Evolutionary conservation across 164 flowering plant species (phyloP).

Genomic region (Euptelea pleiosperma): DNA sequence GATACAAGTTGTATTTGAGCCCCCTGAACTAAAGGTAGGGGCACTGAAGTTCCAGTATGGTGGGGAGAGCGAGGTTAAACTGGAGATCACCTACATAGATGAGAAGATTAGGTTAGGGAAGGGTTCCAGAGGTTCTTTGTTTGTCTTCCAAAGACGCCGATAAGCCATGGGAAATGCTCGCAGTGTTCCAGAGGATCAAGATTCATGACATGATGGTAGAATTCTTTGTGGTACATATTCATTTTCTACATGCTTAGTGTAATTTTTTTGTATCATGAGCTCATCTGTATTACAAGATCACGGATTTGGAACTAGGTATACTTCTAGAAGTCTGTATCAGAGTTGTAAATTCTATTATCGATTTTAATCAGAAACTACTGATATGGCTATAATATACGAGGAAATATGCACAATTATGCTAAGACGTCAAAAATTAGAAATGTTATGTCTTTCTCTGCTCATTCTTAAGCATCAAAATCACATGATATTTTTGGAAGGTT

Average conservation of each 20-base stretch:
- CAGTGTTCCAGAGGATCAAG: too few relatives aligned
- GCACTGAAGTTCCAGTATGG: constrained; percentile 66
- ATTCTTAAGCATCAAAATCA: too few relatives aligned
- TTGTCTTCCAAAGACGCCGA: constrained; percentile 69
- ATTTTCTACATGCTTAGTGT: not conserved
- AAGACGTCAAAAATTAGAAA: too few relatives aligned
- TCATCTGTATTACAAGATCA: not conserved
- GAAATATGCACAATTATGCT: too few relatives aligned
- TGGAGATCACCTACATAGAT: constrained; percentile 81
- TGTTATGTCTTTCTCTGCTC: too few relatives aligned
- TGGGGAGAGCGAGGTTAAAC: constrained; percentile 85
- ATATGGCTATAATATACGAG: too few relatives aligned
- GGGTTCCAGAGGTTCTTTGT: constrained; percentile 89
- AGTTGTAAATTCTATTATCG: too few relatives aligned
- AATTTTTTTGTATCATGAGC: not conserved
- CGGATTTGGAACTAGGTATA: not conserved
- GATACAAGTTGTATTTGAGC: constrained; percentile 89
- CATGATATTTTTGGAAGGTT: too few relatives aligned
- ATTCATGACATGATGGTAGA: not conserved
- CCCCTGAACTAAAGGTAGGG: constrained; percentile 86
- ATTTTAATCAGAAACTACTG: too few relatives aligned
- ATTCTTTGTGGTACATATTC: not conserved
- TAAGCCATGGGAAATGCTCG: constrained; percentile 5
- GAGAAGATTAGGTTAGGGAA: constrained; percentile 79
- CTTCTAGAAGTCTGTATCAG: too few relatives aligned